phyloP scores from a whole-genome alignment of 2,329 filamentous ascomycete species.

The Cladophialophora exuberans region DNA sequence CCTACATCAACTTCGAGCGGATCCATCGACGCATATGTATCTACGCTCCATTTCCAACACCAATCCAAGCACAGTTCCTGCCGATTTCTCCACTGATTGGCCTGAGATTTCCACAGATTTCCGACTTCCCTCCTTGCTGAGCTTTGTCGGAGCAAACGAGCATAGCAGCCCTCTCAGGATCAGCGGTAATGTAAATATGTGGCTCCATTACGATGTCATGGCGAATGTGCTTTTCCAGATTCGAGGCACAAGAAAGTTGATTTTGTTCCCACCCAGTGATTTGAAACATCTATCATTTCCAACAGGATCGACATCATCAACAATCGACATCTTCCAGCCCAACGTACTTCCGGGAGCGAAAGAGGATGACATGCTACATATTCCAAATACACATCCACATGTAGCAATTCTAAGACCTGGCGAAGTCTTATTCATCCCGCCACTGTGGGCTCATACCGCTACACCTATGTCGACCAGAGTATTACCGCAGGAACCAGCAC shows the following conservation, averaged over 20 bases:
- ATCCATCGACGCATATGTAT: constrained; percentile 68
- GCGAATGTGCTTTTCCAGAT: constrained; percentile 86
- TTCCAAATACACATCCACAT: constrained; percentile 67
- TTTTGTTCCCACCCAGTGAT: constrained; percentile 79
- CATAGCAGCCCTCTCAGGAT: constrained; percentile 82
- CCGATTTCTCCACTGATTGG: constrained; percentile 73
- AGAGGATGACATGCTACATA: constrained; percentile 53
- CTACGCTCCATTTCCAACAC: constrained; percentile 74
- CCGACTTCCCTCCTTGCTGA: constrained; percentile 64
- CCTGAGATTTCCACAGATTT: constrained; percentile 72
- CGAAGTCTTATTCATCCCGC: constrained; percentile 78
- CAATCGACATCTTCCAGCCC: constrained; percentile 69
- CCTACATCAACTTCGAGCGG: constrained; percentile 53
- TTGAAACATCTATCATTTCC: constrained; percentile 70
- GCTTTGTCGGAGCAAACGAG: constrained; percentile 60
- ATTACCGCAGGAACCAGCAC: not conserved
- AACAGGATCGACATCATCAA: constrained; percentile 79
- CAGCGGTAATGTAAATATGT: constrained; percentile 80
- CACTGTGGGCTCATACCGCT: constrained; percentile 82
- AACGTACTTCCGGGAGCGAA: constrained; percentile 24
- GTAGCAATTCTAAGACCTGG: constrained; percentile 69
- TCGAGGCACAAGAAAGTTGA: constrained; percentile 69
- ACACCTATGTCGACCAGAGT: constrained; percentile 53
- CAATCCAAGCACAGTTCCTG: constrained; percentile 69
- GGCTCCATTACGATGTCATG: constrained; percentile 89